Evolutionary conservation across 805 yeast genomes (phyloP), one percentile per base, ranked within the genome.

Genomic region (Ogataea pilisensis): DNA sequence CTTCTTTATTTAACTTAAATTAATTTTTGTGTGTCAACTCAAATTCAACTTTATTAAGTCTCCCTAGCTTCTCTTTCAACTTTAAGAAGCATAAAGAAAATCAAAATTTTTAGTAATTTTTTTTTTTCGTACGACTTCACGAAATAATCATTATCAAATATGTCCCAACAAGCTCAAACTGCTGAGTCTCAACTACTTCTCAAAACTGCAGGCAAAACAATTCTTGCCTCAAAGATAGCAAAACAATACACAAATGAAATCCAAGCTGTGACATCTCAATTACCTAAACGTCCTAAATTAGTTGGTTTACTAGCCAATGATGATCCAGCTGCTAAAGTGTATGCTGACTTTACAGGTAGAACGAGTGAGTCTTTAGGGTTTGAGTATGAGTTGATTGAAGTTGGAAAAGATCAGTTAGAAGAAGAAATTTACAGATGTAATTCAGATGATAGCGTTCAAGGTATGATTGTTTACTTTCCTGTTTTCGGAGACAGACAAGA

Each of bases 381-480:
- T 66, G 68, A 76, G 27, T 93, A 87, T 61, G 91, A 89, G 59
- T 67, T 93, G 48, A 65, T 85, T 24, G 75, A 78, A 53, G 80
- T 84, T 16, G 69, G 68, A 16, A 88, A 85, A 59, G 96, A 93
- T 50, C 83, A 81, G 26, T 71, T 93, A 45, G 99, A 93, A 61
- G 89, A 82, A 51, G 81, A 78, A 25, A 78, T 93, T 45, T 75
- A 89, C 35, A 78, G 75, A 31, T 96, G 98, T 44, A 93, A 93
- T 61, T 69, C 70, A 22, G 91, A 90, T 56, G 77, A 74, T 41
- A 51, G 60, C 1, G 86, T 91, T 30, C 82, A 89, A 58, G 99
- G 98, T 19, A 93, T 93, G 50, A 89, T 93, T 85, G 91, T 93
- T 13, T 93, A 93, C 63, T 93, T 91, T 75, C 99, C 99, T 0